phyloP scores from a whole-genome alignment of 805 yeast species.

The Yamadazyma phyllophila region DNA sequence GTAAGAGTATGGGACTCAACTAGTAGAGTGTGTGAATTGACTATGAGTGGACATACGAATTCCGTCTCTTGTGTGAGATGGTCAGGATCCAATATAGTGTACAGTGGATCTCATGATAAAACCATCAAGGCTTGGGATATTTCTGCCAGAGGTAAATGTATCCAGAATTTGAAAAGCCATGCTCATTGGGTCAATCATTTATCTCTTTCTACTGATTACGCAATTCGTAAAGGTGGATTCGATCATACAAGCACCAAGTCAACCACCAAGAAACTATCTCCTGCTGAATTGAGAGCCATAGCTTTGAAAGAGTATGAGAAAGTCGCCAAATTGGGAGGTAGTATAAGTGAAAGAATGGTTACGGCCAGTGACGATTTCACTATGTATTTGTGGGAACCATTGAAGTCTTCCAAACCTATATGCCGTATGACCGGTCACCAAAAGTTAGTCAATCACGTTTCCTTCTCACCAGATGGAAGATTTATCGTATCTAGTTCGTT shows the following conservation, averaged over 20 bases:
- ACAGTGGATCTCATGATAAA: constrained; percentile 92
- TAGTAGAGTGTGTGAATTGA: constrained; percentile 59
- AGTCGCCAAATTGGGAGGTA: constrained; percentile 58
- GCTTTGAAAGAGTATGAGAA: constrained; percentile 64
- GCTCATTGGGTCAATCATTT: constrained; percentile 98
- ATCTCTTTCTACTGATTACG: constrained; percentile 87
- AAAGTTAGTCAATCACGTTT: constrained; percentile 91
- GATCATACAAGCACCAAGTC: constrained; percentile 60
- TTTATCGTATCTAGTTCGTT: constrained; percentile 88
- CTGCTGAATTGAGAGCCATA: constrained; percentile 34
- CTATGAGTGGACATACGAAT: constrained; percentile 83
- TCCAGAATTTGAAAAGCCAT: constrained; percentile 79
- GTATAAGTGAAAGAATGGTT: constrained; percentile 70
- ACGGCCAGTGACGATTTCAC: constrained; percentile 98
- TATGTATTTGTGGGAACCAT: constrained; percentile 96
- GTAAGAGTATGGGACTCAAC: constrained; percentile 86
- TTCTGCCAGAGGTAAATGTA: constrained; percentile 64
- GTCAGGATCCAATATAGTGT: constrained; percentile 86
- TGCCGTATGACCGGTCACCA: constrained; percentile 98
- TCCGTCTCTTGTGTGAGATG: constrained; percentile 95
- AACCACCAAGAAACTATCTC: constrained; percentile 20
- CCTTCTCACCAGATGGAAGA: constrained; percentile 94
- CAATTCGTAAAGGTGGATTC: constrained; percentile 81
- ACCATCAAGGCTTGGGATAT: constrained; percentile 92
- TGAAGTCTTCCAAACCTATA: constrained; percentile 74